Percentiles rank a stretch among this genome's conserved stretches.
These are phyloP conservation scores for Coleophoma cylindrospora DNA, from an alignment of 2,329 filamentous ascomycete species.

Conservation along the genomic window DNA sequence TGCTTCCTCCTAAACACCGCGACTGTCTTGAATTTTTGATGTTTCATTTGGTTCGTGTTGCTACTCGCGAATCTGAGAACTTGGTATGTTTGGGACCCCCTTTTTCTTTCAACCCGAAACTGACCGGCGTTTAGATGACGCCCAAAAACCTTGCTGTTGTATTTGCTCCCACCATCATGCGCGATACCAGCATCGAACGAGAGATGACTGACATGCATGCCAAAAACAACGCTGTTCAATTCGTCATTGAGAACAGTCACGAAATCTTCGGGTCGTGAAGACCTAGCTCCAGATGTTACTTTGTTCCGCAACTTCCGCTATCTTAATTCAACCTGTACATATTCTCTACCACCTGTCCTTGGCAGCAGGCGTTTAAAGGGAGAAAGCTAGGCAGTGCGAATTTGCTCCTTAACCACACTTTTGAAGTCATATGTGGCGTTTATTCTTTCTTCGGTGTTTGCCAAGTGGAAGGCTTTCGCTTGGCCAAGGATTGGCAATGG, in stretches of 20 bases:
- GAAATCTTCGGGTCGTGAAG: constrained; percentile 58
- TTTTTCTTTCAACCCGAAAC: constrained; percentile 1
- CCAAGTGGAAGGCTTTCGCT: too few relatives aligned
- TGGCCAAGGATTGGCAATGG: too few relatives aligned
- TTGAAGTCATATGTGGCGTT: too few relatives aligned
- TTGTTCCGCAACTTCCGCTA: neutral
- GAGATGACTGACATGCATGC: constrained; percentile 95
- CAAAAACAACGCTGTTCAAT: constrained; percentile 90
- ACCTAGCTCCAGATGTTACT: neutral
- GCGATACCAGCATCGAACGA: constrained; percentile 80
- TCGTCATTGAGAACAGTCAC: constrained; percentile 85
- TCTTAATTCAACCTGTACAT: constrained; percentile 10
- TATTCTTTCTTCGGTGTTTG: too few relatives aligned
- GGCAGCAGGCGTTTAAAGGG: constrained; percentile 10
- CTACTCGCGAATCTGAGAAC: constrained; percentile 77
- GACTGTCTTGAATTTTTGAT: constrained; percentile 92
- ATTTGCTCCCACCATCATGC: constrained; percentile 96
- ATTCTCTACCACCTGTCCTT: constrained; percentile 1
- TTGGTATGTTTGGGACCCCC: constrained; percentile 48
- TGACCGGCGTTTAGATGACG: constrained; percentile 64
- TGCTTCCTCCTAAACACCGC: constrained; percentile 76
- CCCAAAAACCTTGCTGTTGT: constrained; percentile 94
- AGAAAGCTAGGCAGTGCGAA: too few relatives aligned
- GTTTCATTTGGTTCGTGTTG: constrained; percentile 86
- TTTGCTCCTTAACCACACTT: too few relatives aligned